Percentiles rank a stretch among this genome's conserved stretches.
These are phyloP conservation scores for Chaetomidium leptoderma DNA, from an alignment of 495 filamentous ascomycete species.

Conservation along the genomic window DNA sequence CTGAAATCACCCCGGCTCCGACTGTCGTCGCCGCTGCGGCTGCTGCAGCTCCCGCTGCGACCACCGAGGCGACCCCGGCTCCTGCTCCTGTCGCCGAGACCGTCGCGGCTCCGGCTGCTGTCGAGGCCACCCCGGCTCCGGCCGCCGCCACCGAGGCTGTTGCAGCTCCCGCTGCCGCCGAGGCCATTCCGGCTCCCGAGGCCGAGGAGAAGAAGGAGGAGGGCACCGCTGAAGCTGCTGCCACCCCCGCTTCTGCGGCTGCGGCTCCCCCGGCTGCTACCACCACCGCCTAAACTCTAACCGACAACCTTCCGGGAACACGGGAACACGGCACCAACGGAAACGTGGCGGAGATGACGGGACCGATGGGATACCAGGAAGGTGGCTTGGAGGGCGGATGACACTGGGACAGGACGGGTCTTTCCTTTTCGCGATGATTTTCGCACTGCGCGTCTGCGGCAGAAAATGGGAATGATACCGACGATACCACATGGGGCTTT, in stretches of 20 bases:
- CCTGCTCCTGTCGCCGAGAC: background rate
- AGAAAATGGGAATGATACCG: conserved; percentile 10
- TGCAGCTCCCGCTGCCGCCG: background rate
- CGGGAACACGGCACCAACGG: background rate
- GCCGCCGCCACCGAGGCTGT: background rate
- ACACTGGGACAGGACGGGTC: background rate
- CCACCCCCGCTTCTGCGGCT: background rate
- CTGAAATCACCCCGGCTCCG: conserved; percentile 9
- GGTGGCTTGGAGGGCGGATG: background rate
- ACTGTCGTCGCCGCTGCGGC: background rate
- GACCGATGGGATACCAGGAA: background rate
- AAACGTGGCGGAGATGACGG: no score
- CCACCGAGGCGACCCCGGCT: background rate
- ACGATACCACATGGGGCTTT: conserved; percentile 14
- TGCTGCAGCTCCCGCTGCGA: conserved; percentile 2
- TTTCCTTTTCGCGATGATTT: background rate
- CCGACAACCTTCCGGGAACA: background rate
- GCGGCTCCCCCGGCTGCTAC: background rate
- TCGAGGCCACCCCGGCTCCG: background rate
- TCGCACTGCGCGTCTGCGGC: background rate
- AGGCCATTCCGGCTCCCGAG: background rate
- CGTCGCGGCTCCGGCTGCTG: background rate
- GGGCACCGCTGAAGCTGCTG: no score
- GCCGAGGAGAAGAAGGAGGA: no score
- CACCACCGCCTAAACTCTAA: background rate